A percentile compares a stretch with the other conserved stretches of the same genome.
Conservation (phyloP, 768 basidiomycete genomes). For the Termitomyces sp. region DNA sequence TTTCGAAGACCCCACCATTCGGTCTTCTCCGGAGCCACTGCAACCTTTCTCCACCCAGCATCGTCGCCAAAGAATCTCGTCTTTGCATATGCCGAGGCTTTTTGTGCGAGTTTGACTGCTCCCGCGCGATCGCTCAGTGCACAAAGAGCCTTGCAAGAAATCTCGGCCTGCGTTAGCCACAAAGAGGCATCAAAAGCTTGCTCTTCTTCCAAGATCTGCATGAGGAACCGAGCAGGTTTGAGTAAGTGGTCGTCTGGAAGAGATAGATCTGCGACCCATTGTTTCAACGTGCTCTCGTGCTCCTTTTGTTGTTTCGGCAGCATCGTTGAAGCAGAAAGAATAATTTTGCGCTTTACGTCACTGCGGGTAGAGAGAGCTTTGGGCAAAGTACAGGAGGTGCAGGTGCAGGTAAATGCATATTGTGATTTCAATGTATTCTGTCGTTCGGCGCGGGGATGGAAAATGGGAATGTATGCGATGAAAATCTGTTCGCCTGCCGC, state of each 20-base stretch:
- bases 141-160: constrained; percentile 16
- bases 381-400: constrained; percentile 11
- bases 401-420: constrained; percentile 15
- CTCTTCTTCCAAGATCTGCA: constrained; percentile 15
- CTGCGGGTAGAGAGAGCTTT: constrained; percentile 9
- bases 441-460: constrained; percentile 4
- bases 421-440: constrained; percentile 3
- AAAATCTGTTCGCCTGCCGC: constrained; percentile 13
- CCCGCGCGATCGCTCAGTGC: constrained; percentile 13
- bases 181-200: constrained; percentile 1
- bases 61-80: constrained; percentile 3
- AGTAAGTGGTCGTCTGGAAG: constrained; percentile 10
- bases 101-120: constrained; percentile 11
- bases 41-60: constrained; percentile 14
- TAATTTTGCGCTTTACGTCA: constrained; percentile 12
- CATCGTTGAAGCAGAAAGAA: neutral
- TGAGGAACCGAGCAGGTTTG: constrained; percentile 1
- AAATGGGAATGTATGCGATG: constrained; percentile 6
- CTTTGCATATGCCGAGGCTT: constrained; percentile 9
- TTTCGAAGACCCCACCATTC: constrained; percentile 13
- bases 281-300: constrained; percentile 6
- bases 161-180: constrained; percentile 11
- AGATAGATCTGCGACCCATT: constrained; percentile 8
- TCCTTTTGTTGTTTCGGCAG: neutral
- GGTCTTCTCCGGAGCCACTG: constrained; percentile 13